A percentile compares a stretch with the other conserved stretches of the same genome.
Evolutionary conservation across 345 rosid species (phyloP).

Genomic region (Salix suchowensis): DNA sequence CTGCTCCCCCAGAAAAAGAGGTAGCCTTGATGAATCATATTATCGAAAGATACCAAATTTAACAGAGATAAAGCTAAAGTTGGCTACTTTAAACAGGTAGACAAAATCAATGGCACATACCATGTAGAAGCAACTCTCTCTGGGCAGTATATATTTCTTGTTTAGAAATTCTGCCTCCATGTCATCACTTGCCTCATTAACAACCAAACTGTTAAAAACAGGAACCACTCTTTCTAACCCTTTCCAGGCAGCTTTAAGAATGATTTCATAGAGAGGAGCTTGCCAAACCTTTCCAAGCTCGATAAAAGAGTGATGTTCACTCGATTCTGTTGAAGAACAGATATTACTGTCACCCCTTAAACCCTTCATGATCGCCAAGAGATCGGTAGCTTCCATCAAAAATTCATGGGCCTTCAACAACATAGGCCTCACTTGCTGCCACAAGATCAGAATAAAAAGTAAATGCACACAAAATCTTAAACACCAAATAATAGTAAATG

Average conservation of each 20-base stretch:
- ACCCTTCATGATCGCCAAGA: slow-evolving; percentile 37
- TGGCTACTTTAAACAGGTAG: background rate
- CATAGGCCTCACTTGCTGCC: slow-evolving; percentile 50
- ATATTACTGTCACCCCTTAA: slow-evolving; percentile 27
- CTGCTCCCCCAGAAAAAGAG: background rate
- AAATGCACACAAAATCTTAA: background rate
- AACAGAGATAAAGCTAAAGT: background rate
- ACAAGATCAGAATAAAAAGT: background rate
- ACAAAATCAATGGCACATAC: slow-evolving; percentile 29
- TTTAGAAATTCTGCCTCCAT: slow-evolving; percentile 58
- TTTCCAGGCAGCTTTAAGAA: slow-evolving; percentile 29
- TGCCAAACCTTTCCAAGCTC: slow-evolving; percentile 76
- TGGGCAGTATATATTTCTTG: slow-evolving; percentile 49
- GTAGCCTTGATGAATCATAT: background rate
- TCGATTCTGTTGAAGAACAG: too few relatives aligned
- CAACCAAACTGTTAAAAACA: slow-evolving; percentile 49
- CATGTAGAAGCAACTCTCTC: slow-evolving; percentile 79
- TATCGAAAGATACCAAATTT: background rate
- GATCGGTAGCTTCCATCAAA: slow-evolving; percentile 38
- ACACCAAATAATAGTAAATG: background rate
- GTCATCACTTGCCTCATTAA: slow-evolving; percentile 49
- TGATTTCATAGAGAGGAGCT: slow-evolving; percentile 66
- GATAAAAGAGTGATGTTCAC: slow-evolving; percentile 38
- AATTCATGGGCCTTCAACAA: slow-evolving; percentile 49
- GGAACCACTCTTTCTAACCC: slow-evolving; percentile 36